These are phyloP conservation scores for Boletales sp. DNA, from an alignment of 768 basidiomycete species.

Conservation along the genomic window DNA sequence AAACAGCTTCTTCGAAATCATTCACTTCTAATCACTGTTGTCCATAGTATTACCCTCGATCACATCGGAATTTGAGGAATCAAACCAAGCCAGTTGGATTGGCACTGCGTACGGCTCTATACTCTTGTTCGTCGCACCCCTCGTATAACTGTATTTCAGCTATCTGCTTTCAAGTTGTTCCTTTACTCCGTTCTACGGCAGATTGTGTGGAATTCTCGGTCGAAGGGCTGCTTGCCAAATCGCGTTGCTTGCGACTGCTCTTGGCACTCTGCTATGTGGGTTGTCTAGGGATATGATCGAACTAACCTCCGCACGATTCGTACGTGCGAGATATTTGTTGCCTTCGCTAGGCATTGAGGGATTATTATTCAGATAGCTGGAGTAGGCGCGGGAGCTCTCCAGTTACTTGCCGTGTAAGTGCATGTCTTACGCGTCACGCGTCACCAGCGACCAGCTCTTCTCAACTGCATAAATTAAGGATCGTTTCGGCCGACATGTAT, in stretches of 20 bases:
- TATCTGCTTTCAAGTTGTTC: conserved; percentile 16
- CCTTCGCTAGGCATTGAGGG: no score
- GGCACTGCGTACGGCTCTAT: conserved; percentile 18
- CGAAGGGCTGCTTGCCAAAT: conserved; percentile 11
- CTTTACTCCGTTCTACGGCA: conserved; percentile 18
- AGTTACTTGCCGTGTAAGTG: conserved; percentile 9
- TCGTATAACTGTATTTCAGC: neutral
- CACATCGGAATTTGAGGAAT: conserved; percentile 20
- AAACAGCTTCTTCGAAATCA: no score
- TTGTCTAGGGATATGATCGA: conserved; percentile 7
- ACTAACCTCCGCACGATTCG: conserved; percentile 13
- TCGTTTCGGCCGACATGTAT: conserved; percentile 12
- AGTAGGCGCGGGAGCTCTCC: conserved; percentile 10
- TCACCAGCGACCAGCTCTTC: neutral
- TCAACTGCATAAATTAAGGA: conserved; percentile 1
- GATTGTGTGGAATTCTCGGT: conserved; percentile 15
- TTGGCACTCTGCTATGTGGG: conserved; percentile 15
- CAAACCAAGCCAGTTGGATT: conserved; percentile 24
- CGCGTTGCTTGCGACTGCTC: conserved; percentile 3
- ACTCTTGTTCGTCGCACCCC: neutral
- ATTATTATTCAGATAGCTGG: conserved; percentile 7
- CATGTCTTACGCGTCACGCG: neutral
- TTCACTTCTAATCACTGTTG: neutral
- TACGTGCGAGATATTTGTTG: neutral
- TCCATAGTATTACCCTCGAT: conserved; percentile 10